Conservation (phyloP, 345 rosid genomes). For the Eucalyptus curtisii region DNA sequence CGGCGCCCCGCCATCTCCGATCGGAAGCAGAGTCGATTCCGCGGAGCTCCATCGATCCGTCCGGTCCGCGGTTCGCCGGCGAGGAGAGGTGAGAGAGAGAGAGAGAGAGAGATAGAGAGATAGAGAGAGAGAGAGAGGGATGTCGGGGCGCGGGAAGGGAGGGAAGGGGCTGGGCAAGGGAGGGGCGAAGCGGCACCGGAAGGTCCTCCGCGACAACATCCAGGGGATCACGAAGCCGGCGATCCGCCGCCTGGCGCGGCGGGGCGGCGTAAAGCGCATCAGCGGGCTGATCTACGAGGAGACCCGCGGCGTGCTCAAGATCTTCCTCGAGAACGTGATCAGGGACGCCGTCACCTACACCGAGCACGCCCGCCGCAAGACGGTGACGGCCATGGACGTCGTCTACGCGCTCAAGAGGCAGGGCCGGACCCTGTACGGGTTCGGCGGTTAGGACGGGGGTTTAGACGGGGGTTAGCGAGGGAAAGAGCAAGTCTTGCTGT, state of each 20-base stretch:
- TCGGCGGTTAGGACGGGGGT: neutral
- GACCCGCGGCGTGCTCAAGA: conserved; percentile 16
- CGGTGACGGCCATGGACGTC: conserved; percentile 12
- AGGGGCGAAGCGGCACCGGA: conserved; percentile 18
- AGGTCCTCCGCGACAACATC: conserved; percentile 21
- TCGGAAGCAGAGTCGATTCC: neutral
- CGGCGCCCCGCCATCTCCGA: neutral
- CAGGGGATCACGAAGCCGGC: conserved; percentile 14
- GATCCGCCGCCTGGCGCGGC: conserved; percentile 8
- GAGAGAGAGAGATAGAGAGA: neutral
- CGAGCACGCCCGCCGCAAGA: conserved; percentile 20
- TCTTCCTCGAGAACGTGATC: conserved; percentile 17
- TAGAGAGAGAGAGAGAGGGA: neutral
- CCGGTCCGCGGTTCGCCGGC: neutral
- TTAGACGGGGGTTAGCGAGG: neutral
- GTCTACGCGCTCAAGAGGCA: conserved; percentile 6
- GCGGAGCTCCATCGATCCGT: neutral
- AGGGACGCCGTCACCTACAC: conserved; percentile 16
- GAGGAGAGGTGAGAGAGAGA: neutral
- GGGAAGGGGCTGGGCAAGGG: conserved; percentile 25
- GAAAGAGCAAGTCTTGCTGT: neutral
- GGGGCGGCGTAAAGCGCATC: conserved; percentile 21
- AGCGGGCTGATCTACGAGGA: conserved; percentile 23
- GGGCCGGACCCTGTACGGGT: conserved; percentile 2
- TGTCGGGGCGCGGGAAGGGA: conserved; percentile 21